phyloP scores from a whole-genome alignment of 805 yeast genomes.

The Starmerella kuoi region DNA sequence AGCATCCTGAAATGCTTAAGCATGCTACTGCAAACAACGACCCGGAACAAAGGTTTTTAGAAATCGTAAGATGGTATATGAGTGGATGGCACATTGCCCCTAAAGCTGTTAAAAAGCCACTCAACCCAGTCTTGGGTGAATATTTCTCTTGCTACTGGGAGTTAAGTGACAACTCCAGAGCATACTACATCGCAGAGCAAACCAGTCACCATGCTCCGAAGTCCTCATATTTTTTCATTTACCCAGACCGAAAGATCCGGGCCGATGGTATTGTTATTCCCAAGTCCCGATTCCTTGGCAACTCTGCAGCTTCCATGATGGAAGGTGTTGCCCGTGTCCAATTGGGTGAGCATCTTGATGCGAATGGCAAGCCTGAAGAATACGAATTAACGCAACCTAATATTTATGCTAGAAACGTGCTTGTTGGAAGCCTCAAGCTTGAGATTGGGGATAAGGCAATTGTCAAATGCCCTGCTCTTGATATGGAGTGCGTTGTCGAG shows the following conservation, averaged over 20 bases:
- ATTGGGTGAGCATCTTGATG: slow-evolving; percentile 37
- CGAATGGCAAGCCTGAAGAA: slow-evolving; percentile 39
- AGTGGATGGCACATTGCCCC: slow-evolving; percentile 98
- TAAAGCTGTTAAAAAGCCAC: slow-evolving; percentile 93
- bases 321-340: slow-evolving; percentile 72
- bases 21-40: slow-evolving; percentile 52
- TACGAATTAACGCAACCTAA: slow-evolving; percentile 91
- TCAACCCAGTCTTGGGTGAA: slow-evolving; percentile 91
- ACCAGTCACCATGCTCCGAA: slow-evolving; percentile 99
- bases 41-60: slow-evolving; percentile 55
- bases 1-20: slow-evolving; percentile 57
- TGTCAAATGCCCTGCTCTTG: slow-evolving; percentile 49
- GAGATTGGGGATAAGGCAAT: slow-evolving; percentile 88
- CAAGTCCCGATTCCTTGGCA: slow-evolving; percentile 78
- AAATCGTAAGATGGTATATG: slow-evolving; percentile 77
- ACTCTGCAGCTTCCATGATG: slow-evolving; percentile 95
- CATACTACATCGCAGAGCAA: slow-evolving; percentile 84
- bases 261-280: slow-evolving; percentile 87
- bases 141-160: slow-evolving; percentile 89
- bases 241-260: slow-evolving; percentile 69
- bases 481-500: slow-evolving; percentile 66
- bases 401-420: slow-evolving; percentile 83
- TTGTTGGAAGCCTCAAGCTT: slow-evolving; percentile 78
- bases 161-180: slow-evolving; percentile 51
- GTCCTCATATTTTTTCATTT: slow-evolving; percentile 77